Percentiles rank a stretch among this genome's conserved stretches.
Conservation (phyloP, 306 rosid species). For the Erythrophleum fordii region DNA sequence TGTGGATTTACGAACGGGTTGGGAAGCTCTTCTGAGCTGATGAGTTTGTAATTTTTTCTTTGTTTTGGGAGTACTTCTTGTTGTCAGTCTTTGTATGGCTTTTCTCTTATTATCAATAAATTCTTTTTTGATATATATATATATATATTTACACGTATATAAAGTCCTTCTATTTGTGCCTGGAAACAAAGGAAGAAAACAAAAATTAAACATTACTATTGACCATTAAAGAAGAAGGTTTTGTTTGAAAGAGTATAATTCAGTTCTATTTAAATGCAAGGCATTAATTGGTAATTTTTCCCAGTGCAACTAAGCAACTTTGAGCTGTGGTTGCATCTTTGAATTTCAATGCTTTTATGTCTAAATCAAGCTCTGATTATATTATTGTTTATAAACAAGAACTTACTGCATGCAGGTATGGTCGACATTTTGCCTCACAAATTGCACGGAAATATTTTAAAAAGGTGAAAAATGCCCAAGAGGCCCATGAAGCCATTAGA, state of each 20-base stretch:
- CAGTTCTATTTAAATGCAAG: not conserved
- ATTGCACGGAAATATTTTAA: slow-evolving; percentile 73
- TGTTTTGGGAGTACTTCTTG: too few species aligned
- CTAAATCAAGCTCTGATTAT: slow-evolving; percentile 15
- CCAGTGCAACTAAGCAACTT: not conserved
- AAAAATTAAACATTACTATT: not conserved
- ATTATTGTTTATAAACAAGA: slow-evolving; percentile 26
- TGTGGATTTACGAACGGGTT: not conserved
- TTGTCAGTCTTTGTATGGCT: not conserved
- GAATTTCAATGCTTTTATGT: slow-evolving; percentile 25
- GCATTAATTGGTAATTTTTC: slow-evolving; percentile 12
- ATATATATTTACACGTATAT: too few species aligned
- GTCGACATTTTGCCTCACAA: slow-evolving; percentile 66
- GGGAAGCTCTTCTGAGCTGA: not conserved
- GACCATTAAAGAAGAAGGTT: slow-evolving; percentile 7
- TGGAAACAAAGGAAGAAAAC: not conserved
- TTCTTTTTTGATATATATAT: too few species aligned
- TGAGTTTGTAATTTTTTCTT: not conserved
- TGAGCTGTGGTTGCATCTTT: slow-evolving; percentile 1
- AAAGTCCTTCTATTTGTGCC: not conserved
- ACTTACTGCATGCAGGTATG: slow-evolving; percentile 71
- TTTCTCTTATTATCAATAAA: not conserved
- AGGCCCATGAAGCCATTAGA: slow-evolving; percentile 99
- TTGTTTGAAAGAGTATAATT: slow-evolving; percentile 22
- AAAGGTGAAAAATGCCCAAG: slow-evolving; percentile 99